Evolutionary conservation across 345 rosid genomes (phyloP).

Genomic region (Eucalyptus curtisii): DNA sequence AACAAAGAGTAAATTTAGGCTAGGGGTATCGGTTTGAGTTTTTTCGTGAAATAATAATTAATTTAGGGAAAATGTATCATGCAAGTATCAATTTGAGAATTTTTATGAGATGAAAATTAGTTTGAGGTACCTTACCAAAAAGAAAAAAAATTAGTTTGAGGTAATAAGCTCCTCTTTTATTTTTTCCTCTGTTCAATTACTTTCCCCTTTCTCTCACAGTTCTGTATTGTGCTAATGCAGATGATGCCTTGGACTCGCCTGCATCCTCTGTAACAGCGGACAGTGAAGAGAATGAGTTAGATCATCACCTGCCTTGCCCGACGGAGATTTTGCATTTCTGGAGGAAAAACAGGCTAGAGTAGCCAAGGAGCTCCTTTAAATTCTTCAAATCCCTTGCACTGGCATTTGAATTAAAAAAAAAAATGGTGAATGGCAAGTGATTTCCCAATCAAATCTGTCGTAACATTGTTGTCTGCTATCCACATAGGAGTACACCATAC

Average conservation of each 20-base stretch:
- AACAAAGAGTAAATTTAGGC: too few species aligned
- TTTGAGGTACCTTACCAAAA: too few species aligned
- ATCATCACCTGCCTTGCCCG: slow-evolving; percentile 49
- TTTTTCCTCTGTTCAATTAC: not conserved
- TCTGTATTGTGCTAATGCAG: slow-evolving; percentile 23
- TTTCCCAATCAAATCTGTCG: not conserved
- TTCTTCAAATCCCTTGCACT: not conserved
- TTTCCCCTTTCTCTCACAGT: not conserved
- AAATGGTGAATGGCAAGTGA: not conserved
- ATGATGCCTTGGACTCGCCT: slow-evolving; percentile 36
- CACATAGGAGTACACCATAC: not conserved
- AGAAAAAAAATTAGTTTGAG: too few species aligned
- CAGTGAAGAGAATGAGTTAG: slow-evolving; percentile 54
- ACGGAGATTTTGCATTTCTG: slow-evolving; percentile 53
- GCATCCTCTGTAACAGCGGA: slow-evolving; percentile 38
- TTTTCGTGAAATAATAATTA: too few species aligned
- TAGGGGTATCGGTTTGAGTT: too few species aligned
- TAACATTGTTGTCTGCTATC: not conserved
- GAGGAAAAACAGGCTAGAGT: slow-evolving; percentile 55
- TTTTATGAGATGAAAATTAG: too few species aligned
- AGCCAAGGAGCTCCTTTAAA: slow-evolving; percentile 37
- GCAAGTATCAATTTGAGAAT: too few species aligned
- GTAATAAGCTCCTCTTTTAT: not conserved
- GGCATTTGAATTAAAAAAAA: not conserved
- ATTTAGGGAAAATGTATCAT: too few species aligned